Evolutionary conservation across 805 yeast species (phyloP), one percentile per base, ranked within the genome.

Genomic region (Kluyveromyces aestuarii): DNA sequence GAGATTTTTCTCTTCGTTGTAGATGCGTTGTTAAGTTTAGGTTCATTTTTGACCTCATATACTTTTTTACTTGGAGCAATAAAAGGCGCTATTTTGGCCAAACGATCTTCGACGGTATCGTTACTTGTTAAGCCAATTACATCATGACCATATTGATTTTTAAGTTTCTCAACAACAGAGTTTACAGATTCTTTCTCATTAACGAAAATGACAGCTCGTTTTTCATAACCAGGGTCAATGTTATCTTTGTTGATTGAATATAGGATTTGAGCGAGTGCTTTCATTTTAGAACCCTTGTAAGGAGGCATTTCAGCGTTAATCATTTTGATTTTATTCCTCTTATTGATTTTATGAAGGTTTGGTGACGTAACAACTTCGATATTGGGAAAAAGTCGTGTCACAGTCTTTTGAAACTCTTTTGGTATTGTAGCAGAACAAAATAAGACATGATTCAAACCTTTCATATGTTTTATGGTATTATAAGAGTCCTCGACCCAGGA

Each of bases 351-450:
- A 66, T 91, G 99, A 44, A 93, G 71, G 33, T 82, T 75, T 8
- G 96, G 95, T 1, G 96, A 81, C 1, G 85, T 79, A 14, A 89
- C 79, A 1, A 84, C 73, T 17, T 73, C 71, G 14, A 80, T 72
- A n/a, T 74, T 71, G 0, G 95, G 95, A 64, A 82, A 89, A 30
- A 81, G 58, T 40, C 70, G 70, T 5, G 72, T 64, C 48, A 90
- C 67, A 1, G 84, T 76, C 48, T 76, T 75, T 49, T 82, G 82
- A 60, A 89, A 87, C 50, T 79, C 81, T 30, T 77, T 75, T 0
- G 98, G 95, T 35, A 93, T 82, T 0, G 99, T 91, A 0, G 98
- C 98, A 1, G 96, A 83, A 50, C 91, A 87, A 55, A 91, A 78
- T 0, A 90, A 74, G 19, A 88, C 64, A 52, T 87, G 84, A 43